Evolutionary conservation across 1,139 yeast genomes (phyloP), one percentile per base, ranked within the genome.

Genomic region (Candida sp.): DNA sequence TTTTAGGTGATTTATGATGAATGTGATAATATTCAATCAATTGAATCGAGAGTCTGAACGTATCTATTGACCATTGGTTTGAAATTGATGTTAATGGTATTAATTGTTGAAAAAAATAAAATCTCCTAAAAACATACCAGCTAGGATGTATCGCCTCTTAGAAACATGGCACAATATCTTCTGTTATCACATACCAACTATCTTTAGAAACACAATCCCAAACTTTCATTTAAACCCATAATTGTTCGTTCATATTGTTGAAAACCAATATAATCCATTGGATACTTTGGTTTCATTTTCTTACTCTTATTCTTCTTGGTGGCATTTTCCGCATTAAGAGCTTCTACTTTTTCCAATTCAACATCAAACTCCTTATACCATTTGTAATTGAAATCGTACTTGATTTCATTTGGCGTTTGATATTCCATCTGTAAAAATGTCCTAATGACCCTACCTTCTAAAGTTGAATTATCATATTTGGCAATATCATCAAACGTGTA

Each of bases 191-290:
- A n/a, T n/a, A n/a, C n/a, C n/a, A n/a, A 11, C 5, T 32, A 5
- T 15, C 12, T 5, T 47, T 50, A 68, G 22, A 69, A 56, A 45
- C 72, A 68, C 38, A 64, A 43, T 12, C 47, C 43, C 39, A 54
- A 53, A 38, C 54, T 48, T 48, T 73, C 76, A 48, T 72, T 70
- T 33, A 72, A 50, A 35, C 64, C 50, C 70, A 70, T 68, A 15
- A 69, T 22, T 4, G 60, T 58, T 12, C 52, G 45, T 38, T 66
- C 66, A 45, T 66, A 64, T 27, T 66, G 63, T 36, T 54, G 50
- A 43, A 56, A 63, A 1, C 67, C 69, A 11, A 65, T 49, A 22
- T 46, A 45, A 33, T 53, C 49, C 2, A 47, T 33, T 2, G 49
- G 46, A n/a, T 43, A 32, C 2, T 39, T 5, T 30, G 30, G 41